Base-by-base conservation (phyloP, 2,329 filamentous ascomycete genomes). In the Aspergillus glaucus region DNA sequence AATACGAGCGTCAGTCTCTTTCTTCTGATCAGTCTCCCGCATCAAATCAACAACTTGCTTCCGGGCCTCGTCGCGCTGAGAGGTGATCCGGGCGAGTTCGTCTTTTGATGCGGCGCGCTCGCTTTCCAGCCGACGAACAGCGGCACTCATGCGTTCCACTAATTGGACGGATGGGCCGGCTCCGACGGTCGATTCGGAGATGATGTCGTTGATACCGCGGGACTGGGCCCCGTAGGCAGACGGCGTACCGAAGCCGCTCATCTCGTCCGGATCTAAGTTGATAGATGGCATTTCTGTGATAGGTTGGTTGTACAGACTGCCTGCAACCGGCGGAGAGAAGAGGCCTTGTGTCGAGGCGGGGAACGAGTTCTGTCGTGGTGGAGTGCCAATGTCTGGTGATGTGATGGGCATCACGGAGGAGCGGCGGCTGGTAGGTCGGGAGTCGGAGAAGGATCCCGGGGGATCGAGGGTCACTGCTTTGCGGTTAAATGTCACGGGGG, bases 131-230 rank as follows among this genome's bases (percentile, higher is more conserved):
- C 92, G 82, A 8, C 93, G 86, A 41, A 98, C 91, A 0, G 90
- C 88, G 2, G 91, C 88, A 62, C 88, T 94, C 88, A 98, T 95
- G 46, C 92, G 82, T 71, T 97, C 93, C 14, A 98, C 91, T 1
- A 98, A 80, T 69, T 97, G 92, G 1, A 98, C 92, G 0, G 87
- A 92, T 0, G 93, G 93, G 0, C 93, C 93, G 0, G 92, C 91
- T 0, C 85, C 92, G 7, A 89, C 86, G 0, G 92, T 96, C 1
- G 90, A 95, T 6, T 88, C 87, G 2, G 88, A 94, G 26, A 93
- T 80, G 74, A 95, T 86, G 61, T 95, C 91, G 57, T 90, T 86
- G 50, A 87, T 79, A 6, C 86, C 82, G 50, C 85, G 83, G 4
- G 69, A 64, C 45, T 58, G 55, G 28, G 64, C 66, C 24, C 64